phyloP scores from a whole-genome alignment of 2,329 filamentous ascomycete species.

The Plectosphaerella plurivora region DNA sequence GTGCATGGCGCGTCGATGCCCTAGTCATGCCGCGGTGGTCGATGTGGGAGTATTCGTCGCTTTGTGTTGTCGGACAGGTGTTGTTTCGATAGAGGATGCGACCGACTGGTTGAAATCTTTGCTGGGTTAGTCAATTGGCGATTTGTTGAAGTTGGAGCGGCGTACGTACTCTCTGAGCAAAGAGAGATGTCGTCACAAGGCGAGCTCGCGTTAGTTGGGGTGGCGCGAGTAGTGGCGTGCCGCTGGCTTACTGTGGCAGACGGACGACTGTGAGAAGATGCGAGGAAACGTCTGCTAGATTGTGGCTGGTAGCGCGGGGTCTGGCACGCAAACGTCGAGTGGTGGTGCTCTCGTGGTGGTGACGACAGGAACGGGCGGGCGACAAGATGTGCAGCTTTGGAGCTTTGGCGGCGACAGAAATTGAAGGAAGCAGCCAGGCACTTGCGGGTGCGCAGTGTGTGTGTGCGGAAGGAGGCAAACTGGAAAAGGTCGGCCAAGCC shows the following conservation, averaged over 20 bases:
- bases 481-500: not conserved
- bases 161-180: not conserved
- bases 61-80: not conserved
- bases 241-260: too few relatives aligned
- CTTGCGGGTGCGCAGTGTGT: not conserved
- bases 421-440: not conserved
- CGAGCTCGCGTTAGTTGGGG: too few relatives aligned
- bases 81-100: not conserved
- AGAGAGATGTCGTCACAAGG: not conserved
- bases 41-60: not conserved
- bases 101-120: too few relatives aligned
- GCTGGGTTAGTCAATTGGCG: not conserved
- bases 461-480: not conserved
- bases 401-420: not conserved
- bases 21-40: slow-evolving; percentile 1
- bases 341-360: not conserved
- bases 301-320: too few relatives aligned
- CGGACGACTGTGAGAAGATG: too few relatives aligned
- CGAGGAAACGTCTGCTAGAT: too few relatives aligned
- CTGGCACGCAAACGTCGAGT: too few relatives aligned
- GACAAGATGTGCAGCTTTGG: not conserved
- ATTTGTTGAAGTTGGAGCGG: not conserved
- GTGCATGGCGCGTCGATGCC: slow-evolving; percentile 10
- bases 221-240: too few relatives aligned
- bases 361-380: not conserved